A percentile compares a stretch with the other conserved stretches of the same genome.
phyloP scores from a whole-genome alignment of 148 eudicot genomes.

The Nepenthes mirabilis region DNA sequence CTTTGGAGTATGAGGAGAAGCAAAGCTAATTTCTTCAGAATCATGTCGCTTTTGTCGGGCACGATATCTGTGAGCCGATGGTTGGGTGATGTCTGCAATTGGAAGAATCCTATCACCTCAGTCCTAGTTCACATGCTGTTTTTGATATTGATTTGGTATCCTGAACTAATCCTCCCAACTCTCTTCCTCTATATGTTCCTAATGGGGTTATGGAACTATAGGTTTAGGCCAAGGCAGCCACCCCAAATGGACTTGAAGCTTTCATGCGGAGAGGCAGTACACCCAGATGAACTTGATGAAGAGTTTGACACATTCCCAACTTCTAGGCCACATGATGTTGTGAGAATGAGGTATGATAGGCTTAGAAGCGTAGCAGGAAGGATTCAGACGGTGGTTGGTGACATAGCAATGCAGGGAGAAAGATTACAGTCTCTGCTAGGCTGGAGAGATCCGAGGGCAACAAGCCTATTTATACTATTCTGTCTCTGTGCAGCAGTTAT shows the following conservation, averaged over 20 bases:
- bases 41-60: conserved; percentile 13
- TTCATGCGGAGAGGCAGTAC: conserved; percentile 10
- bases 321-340: conserved; percentile 5
- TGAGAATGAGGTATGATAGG: conserved; percentile 12
- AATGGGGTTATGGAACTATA: conserved; percentile 14
- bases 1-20: conserved; percentile 16
- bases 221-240: conserved; percentile 7
- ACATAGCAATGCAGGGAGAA: conserved; percentile 12
- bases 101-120: conserved; percentile 11
- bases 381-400: conserved; percentile 16
- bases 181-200: conserved; percentile 12
- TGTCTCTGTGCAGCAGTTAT: conserved; percentile 8
- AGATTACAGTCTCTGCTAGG: conserved; percentile 5
- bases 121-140: conserved; percentile 11
- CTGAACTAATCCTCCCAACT: conserved; percentile 13
- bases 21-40: conserved; percentile 14
- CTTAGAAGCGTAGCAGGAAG: conserved; percentile 13
- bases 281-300: conserved; percentile 11
- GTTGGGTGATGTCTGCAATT: conserved; percentile 11
- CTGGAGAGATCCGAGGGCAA: conserved; percentile 15
- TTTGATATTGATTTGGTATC: conserved; percentile 12
- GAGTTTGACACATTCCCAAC: conserved; percentile 13
- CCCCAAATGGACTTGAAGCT: conserved; percentile 13
- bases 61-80: conserved; percentile 1
- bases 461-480: conserved; percentile 9